These are phyloP conservation scores for Rhizopogon vinicolor DNA, from an alignment of 768 basidiomycete species.

Conservation along the genomic window DNA sequence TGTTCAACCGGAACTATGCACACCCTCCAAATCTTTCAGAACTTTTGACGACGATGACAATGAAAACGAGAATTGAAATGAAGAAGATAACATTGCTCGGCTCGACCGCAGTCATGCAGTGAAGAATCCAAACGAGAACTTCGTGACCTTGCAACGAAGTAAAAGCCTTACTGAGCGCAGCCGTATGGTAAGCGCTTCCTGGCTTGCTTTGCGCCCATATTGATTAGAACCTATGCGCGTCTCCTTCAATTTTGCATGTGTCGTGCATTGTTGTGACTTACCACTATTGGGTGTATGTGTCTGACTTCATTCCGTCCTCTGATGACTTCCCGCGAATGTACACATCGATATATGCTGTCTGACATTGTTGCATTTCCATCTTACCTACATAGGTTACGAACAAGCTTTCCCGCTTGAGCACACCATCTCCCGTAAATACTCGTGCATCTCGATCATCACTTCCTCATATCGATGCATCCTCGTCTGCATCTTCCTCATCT, in stretches of 20 bases:
- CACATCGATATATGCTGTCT: constrained; percentile 15
- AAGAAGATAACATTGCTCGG: constrained; percentile 63
- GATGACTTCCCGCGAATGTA: not conserved
- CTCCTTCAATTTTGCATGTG: constrained; percentile 27
- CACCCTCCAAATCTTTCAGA: constrained; percentile 22
- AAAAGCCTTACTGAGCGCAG: too few relatives aligned
- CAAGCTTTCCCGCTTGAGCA: constrained; percentile 53
- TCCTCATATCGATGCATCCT: constrained; percentile 26
- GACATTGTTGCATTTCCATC: not conserved
- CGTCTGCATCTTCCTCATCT: constrained; percentile 29
- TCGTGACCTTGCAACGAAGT: constrained; percentile 59
- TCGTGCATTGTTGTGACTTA: constrained; percentile 14
- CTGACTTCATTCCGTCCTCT: constrained; percentile 3
- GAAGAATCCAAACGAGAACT: constrained; percentile 46
- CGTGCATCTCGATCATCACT: constrained; percentile 34
- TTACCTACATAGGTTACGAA: constrained; percentile 56
- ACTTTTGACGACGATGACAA: constrained; percentile 39
- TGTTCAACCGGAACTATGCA: constrained; percentile 34
- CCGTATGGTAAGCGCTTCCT: constrained; percentile 44
- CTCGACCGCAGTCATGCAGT: constrained; percentile 33
- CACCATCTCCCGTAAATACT: constrained; percentile 46
- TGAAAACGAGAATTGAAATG: constrained; percentile 44
- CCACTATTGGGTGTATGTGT: not conserved
- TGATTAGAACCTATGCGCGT: constrained; percentile 19
- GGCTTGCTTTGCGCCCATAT: constrained; percentile 13